Evolutionary conservation across 352 stramenopile genomes (phyloP), one percentile per base, ranked within the genome.

Genomic region (Phytophthora pluvialis): DNA sequence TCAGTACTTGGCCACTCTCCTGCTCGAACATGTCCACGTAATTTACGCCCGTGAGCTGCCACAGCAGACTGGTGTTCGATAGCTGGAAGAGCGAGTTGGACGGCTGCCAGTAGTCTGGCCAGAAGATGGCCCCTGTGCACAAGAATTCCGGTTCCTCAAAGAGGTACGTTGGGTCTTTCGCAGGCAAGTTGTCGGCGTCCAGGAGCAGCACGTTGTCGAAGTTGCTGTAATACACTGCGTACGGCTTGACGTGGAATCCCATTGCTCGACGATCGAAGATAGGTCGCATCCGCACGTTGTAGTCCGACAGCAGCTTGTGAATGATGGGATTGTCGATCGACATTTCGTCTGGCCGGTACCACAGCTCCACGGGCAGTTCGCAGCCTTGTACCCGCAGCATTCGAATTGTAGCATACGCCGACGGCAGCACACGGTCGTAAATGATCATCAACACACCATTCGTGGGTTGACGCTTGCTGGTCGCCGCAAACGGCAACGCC

Each of bases 271-370:
- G 69, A 53, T 96, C 88, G 29, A 91, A 90, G 46, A 96, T 96
- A 29, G 81, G 78, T 2, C 86, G 81, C 80, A 96, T 81, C 33
- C 77, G 78, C 51, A 94, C 88, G 47, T 91, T 89, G 47, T 78
- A 93, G 15, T 90, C 69, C 3, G 73, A 73, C 51, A 93, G 51
- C 18, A 96, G 64, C 26, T 78, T 74, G 53, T 90, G 77, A 48
- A 94, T 73, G 50, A 96, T 87, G 11, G 85, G 82, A 60, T 91
- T 90, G 49, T 93, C 80, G 4, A 92, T 86, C 11, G 81, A 86
- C 83, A 94, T 93, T 72, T 96, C 86, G 54, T 95, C 86, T 5
- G 83, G 85, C 9, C 83, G 79, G 61, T 94, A 95, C 85, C 87
- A 96, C 11, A 96, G 60, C 66, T 96, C 88, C 5, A 96, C 77